Conservation (phyloP, 768 basidiomycete species). For the Rhodocollybia butyracea region DNA sequence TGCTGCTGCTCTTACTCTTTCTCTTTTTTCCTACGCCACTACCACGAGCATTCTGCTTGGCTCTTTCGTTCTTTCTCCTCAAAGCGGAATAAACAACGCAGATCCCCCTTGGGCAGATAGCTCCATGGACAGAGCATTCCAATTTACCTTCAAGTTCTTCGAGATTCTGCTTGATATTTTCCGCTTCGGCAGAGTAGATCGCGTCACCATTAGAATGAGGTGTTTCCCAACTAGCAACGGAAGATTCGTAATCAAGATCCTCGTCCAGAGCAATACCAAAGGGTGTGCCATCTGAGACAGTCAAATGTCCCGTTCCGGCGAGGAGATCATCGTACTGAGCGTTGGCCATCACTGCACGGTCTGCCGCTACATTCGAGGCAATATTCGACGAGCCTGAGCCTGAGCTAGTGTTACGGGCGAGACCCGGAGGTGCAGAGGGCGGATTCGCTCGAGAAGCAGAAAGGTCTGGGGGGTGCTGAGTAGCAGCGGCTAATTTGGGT, state of each 20-base stretch:
- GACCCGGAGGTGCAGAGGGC: not conserved
- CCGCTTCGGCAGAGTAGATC: not conserved
- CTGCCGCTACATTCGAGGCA: not conserved
- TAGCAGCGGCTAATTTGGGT: not conserved
- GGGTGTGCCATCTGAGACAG: not conserved
- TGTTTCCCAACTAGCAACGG: not conserved
- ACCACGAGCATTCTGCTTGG: not conserved
- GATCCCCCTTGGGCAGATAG: not conserved
- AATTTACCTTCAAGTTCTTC: not conserved
- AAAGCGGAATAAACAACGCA: not conserved
- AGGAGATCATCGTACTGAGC: not conserved
- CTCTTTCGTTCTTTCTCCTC: not conserved
- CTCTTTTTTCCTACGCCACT: not conserved
- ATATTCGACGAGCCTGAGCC: not conserved
- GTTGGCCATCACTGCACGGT: not conserved
- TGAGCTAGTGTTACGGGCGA: not conserved
- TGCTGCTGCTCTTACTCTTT: not conserved
- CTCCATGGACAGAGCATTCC: not conserved
- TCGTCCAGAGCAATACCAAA: not conserved
- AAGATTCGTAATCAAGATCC: not conserved
- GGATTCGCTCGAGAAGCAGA: not conserved
- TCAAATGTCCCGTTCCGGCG: not conserved
- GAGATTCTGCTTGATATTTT: not conserved
- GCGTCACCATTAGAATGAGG: not conserved
- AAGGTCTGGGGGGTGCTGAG: not conserved